These are phyloP conservation scores for Sarocladium strictum DNA, from an alignment of 2,329 filamentous ascomycete species.

Conservation along the genomic window DNA sequence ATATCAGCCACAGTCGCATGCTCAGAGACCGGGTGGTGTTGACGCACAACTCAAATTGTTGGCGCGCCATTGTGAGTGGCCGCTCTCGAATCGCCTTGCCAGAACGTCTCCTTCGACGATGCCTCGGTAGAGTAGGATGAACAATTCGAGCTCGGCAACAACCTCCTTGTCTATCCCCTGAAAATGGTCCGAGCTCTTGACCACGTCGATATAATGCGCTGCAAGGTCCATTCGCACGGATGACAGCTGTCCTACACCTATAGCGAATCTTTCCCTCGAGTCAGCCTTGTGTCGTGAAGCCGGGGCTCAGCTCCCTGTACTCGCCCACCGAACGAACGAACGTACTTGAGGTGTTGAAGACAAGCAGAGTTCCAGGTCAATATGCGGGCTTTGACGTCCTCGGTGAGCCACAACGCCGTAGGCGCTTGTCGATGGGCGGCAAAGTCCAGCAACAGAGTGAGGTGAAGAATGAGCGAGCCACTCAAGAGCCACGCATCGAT, in stretches of 20 bases:
- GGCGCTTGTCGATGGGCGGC: neutral
- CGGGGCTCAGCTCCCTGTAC: neutral
- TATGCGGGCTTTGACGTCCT: neutral
- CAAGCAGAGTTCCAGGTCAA: neutral
- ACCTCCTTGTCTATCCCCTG: neutral
- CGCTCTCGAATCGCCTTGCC: neutral
- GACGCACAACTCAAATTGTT: neutral
- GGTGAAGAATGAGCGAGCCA: neutral
- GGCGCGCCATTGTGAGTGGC: neutral
- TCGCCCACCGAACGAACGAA: no score
- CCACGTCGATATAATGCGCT: neutral
- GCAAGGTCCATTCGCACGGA: neutral
- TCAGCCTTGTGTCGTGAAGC: neutral
- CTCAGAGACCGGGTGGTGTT: no score
- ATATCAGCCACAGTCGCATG: neutral
- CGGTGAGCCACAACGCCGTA: neutral
- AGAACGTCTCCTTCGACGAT: neutral
- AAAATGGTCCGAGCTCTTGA: neutral
- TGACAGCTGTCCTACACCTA: neutral
- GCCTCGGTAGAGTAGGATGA: neutral
- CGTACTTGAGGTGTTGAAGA: slow-evolving; percentile 3
- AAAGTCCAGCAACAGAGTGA: neutral
- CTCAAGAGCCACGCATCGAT: neutral
- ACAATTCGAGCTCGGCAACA: neutral
- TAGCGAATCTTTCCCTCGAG: neutral